Percentiles rank a stretch among this genome's conserved stretches.
Evolutionary conservation across 805 yeast species (phyloP).

Genomic region (Blastobotrys mokoenaii): DNA sequence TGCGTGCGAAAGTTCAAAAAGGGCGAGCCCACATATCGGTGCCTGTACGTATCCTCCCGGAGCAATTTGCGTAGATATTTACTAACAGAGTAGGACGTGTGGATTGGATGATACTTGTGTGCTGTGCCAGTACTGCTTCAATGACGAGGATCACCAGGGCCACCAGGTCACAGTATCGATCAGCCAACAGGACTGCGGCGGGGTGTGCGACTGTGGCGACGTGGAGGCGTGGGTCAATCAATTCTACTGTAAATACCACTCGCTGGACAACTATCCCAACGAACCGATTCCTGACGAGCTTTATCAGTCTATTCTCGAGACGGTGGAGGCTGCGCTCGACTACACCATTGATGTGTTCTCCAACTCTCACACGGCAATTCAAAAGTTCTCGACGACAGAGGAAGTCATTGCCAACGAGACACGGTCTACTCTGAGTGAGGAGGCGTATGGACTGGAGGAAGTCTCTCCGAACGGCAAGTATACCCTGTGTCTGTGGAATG

Average conservation of each 20-base stretch:
- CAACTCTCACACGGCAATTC: conserved; percentile 19
- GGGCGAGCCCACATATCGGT: conserved; percentile 78
- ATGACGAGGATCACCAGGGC: conserved; percentile 57
- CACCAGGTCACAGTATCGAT: conserved; percentile 63
- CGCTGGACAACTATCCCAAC: conserved; percentile 23
- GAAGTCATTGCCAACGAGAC: conserved; percentile 24
- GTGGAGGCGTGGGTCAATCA: conserved; percentile 67
- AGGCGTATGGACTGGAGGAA: conserved; percentile 39
- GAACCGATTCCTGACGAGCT: conserved; percentile 39
- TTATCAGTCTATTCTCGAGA: conserved; percentile 25
- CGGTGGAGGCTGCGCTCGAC: conserved; percentile 23
- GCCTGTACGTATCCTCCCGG: conserved; percentile 30
- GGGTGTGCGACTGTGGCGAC: conserved; percentile 87
- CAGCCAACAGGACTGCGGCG: conserved; percentile 54
- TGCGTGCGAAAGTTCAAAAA: conserved; percentile 65
- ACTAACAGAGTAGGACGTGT: conserved; percentile 41
- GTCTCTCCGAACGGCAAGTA: conserved; percentile 39
- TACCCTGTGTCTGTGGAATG: conserved; percentile 63
- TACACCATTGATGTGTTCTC: conserved; percentile 26
- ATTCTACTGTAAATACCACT: conserved; percentile 41
- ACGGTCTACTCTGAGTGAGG: conserved; percentile 33
- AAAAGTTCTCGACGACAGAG: conserved; percentile 19
- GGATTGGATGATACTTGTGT: conserved; percentile 81
- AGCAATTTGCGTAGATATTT: not conserved
- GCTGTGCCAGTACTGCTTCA: conserved; percentile 68